Base-by-base conservation (phyloP, 495 filamentous ascomycete genomes). In the Penicillium herquei region DNA sequence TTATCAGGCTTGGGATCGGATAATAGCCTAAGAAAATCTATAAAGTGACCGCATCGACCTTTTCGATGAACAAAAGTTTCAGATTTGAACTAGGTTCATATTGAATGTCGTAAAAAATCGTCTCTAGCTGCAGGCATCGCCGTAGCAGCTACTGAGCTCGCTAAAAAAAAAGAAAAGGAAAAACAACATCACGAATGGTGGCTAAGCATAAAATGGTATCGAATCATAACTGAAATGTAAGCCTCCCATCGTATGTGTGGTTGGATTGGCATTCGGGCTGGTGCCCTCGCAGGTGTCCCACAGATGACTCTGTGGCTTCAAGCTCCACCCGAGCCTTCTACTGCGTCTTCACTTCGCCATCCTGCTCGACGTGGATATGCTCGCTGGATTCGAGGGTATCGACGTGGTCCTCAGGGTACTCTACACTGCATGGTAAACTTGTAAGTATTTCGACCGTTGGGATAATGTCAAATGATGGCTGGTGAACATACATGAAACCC, bases 401-500 rank as follows among this genome's bases (percentile, higher is more conserved):
- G 13, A 95, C 76, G 4, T 76, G 69, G 59, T 87, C 88, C 3
- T 82, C 82, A 9, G 87, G 86, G 65, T 88, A 88, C 39, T 83
- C 81, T 54, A 90, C 91, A 45, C 93, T 98, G 54, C 9, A 2
- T 17, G 1, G 12, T 30, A 6, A 4, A 39, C 10, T 44, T 3
- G 52, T 73, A 17, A 70, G 65, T 44, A 14, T 39, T 10, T 37
- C 21, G 35, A 33, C 17, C 6, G 1, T 30, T 47, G 10, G 30
- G 14, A 46, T 51, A 31, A 14, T 8, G 13, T n/a, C 33, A 12
- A 14, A 18, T 21, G 17, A 49, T 40, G 37, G 31, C 39, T 40
- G 13, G 52, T 3, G 31, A 16, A 66, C 88, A 64, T 84, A 97
- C 94, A 87, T 85, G 78, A 97, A 96, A 39, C 89, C 91, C 72